Base-by-base conservation (phyloP, 139 green algal genomes). In the Zygnema cylindricum region DNA sequence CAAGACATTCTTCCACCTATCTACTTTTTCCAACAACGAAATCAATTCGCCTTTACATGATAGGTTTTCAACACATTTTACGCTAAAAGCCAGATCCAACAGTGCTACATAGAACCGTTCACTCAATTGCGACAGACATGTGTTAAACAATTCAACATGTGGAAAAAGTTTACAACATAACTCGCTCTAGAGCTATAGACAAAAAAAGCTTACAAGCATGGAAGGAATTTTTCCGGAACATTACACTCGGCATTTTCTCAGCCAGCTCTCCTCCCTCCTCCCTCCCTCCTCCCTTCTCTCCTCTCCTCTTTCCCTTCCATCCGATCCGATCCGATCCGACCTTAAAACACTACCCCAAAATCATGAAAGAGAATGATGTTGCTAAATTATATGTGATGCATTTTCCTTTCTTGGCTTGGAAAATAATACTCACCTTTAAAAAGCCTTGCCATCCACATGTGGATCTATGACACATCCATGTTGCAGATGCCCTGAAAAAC, bases 401-500 rank as follows among this genome's bases (percentile, higher is more conserved):
- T 30, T 25, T 73, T 25, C 30, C 57, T 73, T 25, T 73, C 30
- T 73, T 25, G 30, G 57, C 73, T 11, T 81, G 73, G 16, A 22
- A 16, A 38, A 81, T 57, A 16, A 81, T 16, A 39, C 73, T 39
- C 30, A 79, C 71, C 36, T 16, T 54, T 79, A 90, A 76, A 7
- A 35, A 63, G 0, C 95, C 95, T 75, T 78, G 55, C 54, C 81
- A 94, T 32, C 93, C 94, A 84, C 95, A 97, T 0, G 63, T 95
- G 36, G 83, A 93, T 1, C 95, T 84, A 84, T 93, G 91, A 89
- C 95, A 97, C 41, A 91, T 55, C 92, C 92, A 97, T 36, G 91
- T 43, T 35, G 94, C 94, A 39, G 49, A 63, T 25, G 49, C 49
- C 7, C 49, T 63, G 49, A 7, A 63, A 63, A 63, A 16, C 7